Conservation (phyloP, 1,284 basidiomycete species). For the Puccinia novopanici region DNA sequence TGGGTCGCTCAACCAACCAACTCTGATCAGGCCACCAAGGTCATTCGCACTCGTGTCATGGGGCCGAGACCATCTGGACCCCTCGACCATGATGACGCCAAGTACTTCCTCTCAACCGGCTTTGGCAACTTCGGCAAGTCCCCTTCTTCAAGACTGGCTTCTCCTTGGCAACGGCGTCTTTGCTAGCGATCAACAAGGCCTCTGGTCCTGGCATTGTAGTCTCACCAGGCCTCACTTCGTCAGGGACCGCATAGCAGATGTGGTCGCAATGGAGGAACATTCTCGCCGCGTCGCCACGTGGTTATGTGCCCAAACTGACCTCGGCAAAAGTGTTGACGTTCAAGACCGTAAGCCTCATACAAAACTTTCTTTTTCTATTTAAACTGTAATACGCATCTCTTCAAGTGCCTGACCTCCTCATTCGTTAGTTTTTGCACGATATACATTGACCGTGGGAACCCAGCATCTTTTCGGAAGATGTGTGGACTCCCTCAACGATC, state of each 20-base stretch:
- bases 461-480: constrained; percentile 63
- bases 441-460: constrained; percentile 70
- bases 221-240: constrained; percentile 73
- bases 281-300: constrained; percentile 64
- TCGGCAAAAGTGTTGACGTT: constrained; percentile 11
- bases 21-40: constrained; percentile 21
- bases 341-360: constrained; percentile 29
- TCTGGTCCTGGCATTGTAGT: constrained; percentile 65
- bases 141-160: constrained; percentile 27
- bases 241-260: constrained; percentile 70
- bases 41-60: constrained; percentile 28
- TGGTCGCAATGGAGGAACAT: constrained; percentile 69
- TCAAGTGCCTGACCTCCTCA: background rate
- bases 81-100: constrained; percentile 34
- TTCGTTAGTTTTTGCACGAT: constrained; percentile 68
- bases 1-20: background rate
- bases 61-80: constrained; percentile 25
- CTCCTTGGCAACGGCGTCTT: constrained; percentile 26
- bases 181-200: background rate
- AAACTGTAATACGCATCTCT: constrained; percentile 9
- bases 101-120: constrained; percentile 34
- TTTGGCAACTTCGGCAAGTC: constrained; percentile 47
- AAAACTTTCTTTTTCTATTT: background rate
- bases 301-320: constrained; percentile 55
- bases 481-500: constrained; percentile 38